Evolutionary conservation across 495 filamentous ascomycete genomes (phyloP), one percentile per base, ranked within the genome.

Genomic region (Podospora australis): DNA sequence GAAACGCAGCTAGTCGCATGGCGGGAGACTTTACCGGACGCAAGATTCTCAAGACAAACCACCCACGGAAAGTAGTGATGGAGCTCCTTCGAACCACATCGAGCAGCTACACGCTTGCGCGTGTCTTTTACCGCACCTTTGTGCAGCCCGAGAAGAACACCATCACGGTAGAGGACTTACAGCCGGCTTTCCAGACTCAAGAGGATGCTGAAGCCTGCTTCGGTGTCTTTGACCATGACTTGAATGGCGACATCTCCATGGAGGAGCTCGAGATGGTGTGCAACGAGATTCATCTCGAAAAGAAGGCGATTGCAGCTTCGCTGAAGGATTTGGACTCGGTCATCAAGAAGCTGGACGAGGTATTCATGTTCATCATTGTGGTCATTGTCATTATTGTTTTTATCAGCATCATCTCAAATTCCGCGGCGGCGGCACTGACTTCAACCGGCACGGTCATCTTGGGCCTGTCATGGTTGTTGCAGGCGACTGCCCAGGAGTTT

Each of bases 241-340:
- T 98, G 69, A 97, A 97, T 53, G 92, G 92, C 13, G 90, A 96
- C 62, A 92, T 97, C 35, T 92, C 87, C 6, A 94, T 95, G 83
- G 88, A 94, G 46, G 91, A 96, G 65, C 75, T 97, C 13, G 91
- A 96, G 60, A 80, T 88, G 20, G 88, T 91, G 6, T 95, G 90
- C 65, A 90, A 91, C 17, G 91, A 97, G 59, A 92, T 96, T 64
- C 89, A 90, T 26, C 80, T 90, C 6, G 92, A 97, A 70, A 86
- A 91, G 56, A 97, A 96, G 59, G 86, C 90, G 3, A 96, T 97
- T 55, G 90, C 88, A 2, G 91, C 91, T 0, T 94, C 88, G 0
- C 67, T 97, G 35, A 96, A 96, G 69, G 91, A 96, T 67, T 68
- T 97, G 5, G 92, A 97, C 63, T 95, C 89, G 1, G 92, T 96